Conservation (phyloP, 2,329 filamentous ascomycete genomes). For the Phyllosticta citrichinensis region DNA sequence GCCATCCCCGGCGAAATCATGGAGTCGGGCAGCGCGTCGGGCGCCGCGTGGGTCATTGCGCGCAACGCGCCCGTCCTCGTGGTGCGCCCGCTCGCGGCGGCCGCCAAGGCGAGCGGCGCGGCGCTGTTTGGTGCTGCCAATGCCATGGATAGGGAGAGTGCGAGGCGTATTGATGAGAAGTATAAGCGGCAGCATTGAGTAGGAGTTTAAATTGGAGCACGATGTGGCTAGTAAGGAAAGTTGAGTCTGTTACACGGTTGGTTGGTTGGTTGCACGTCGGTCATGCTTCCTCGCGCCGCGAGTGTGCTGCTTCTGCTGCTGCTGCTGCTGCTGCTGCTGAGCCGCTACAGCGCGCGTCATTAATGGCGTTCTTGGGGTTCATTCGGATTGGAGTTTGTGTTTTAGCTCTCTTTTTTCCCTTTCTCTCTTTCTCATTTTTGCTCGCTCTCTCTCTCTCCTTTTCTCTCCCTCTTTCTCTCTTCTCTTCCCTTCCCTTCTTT, state of each 20-base stretch:
- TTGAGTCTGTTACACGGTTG: too few relatives aligned
- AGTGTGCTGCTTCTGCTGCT: too few relatives aligned
- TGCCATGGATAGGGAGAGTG: slow-evolving; percentile 72
- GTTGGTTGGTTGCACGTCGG: too few relatives aligned
- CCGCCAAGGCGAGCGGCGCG: slow-evolving; percentile 78
- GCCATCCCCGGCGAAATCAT: slow-evolving; percentile 87
- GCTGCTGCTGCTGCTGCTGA: too few relatives aligned
- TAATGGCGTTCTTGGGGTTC: not conserved
- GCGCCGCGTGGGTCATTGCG: slow-evolving; percentile 67
- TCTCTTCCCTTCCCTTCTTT: not conserved
- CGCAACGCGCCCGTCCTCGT: slow-evolving; percentile 87
- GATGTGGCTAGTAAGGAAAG: too few relatives aligned
- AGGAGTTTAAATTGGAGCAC: too few relatives aligned
- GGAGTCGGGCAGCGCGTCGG: slow-evolving; percentile 72
- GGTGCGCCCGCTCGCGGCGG: slow-evolving; percentile 80
- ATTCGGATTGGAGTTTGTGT: too few relatives aligned
- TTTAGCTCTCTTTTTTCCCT: not conserved
- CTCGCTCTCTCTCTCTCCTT: not conserved
- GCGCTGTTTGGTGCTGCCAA: slow-evolving; percentile 89
- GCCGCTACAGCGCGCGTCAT: too few relatives aligned
- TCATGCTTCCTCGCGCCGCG: too few relatives aligned
- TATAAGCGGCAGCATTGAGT: slow-evolving; percentile 4
- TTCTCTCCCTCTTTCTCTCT: not conserved
- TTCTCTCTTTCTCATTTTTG: not conserved
- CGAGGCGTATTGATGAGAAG: slow-evolving; percentile 67